Percentiles rank a stretch among this genome's conserved stretches.
Conservation (phyloP, 768 basidiomycete species). For the Sporobolomyces pararoseus region DNA sequence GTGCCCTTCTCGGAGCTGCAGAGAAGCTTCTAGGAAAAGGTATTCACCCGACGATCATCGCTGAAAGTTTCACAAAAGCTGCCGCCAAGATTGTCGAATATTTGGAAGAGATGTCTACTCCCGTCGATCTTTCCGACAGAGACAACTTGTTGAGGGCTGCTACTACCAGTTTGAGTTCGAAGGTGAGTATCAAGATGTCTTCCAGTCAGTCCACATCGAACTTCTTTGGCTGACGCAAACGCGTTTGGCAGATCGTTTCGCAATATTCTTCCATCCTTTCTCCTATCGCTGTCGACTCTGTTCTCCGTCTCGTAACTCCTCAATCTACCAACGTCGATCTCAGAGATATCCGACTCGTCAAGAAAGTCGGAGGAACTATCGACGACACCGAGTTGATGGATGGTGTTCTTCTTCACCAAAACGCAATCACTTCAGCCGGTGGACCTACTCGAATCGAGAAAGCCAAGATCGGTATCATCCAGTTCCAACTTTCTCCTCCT, state of each 20-base stretch:
- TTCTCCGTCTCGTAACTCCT: conserved; percentile 81
- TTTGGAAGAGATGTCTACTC: conserved; percentile 83
- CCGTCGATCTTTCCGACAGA: conserved; percentile 84
- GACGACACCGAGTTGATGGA: conserved; percentile 93
- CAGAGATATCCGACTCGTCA: conserved; percentile 90
- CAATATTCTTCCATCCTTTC: conserved; percentile 97
- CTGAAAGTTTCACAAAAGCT: conserved; percentile 89
- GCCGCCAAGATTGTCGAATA: conserved; percentile 90
- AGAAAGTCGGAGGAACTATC: conserved; percentile 97
- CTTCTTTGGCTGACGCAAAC: not conserved
- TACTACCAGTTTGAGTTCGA: conserved; percentile 91
- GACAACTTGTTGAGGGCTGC: conserved; percentile 83
- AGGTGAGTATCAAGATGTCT: conserved; percentile 56
- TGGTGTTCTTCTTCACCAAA: conserved; percentile 95
- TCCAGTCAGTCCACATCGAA: not conserved
- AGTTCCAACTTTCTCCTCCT: conserved; percentile 95
- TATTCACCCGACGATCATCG: conserved; percentile 94
- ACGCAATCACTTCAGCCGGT: conserved; percentile 80
- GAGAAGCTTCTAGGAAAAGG: conserved; percentile 91
- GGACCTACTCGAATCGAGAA: conserved; percentile 95
- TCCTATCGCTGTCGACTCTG: conserved; percentile 97
- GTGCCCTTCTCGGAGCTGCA: conserved; percentile 84
- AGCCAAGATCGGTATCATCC: conserved; percentile 95
- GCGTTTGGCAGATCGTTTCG: conserved; percentile 74
- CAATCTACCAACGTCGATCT: conserved; percentile 88